Conservation (phyloP, 805 yeast species). For the Millerago galiae region DNA sequence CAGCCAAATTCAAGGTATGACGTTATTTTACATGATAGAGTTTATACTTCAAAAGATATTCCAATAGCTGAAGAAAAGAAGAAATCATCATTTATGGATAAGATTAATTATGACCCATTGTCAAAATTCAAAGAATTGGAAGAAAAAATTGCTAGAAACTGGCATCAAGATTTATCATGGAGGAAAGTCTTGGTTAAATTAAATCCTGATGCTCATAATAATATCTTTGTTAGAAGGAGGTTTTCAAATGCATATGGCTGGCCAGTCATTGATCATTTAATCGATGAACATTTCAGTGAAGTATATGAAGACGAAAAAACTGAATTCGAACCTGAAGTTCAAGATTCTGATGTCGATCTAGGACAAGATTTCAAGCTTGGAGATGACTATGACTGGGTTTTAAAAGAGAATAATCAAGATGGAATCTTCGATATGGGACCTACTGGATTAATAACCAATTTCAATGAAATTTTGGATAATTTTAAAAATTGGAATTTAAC, state of each 20-base stretch:
- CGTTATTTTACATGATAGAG: conserved; percentile 63
- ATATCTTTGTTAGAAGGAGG: conserved; percentile 79
- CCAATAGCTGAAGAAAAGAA: conserved; percentile 26
- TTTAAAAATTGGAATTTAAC: conserved; percentile 27
- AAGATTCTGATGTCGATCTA: too few species aligned
- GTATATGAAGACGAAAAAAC: conserved; percentile 2
- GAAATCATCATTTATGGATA: conserved; percentile 22
- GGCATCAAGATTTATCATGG: conserved; percentile 85
- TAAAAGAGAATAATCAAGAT: conserved; percentile 27
- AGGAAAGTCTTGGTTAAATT: conserved; percentile 81
- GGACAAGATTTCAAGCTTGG: too few species aligned
- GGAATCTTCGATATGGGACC: conserved; percentile 53
- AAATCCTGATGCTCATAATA: conserved; percentile 93
- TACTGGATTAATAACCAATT: conserved; percentile 61
- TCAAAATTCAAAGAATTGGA: conserved; percentile 41
- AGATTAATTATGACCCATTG: conserved; percentile 24
- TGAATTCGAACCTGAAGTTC: too few species aligned
- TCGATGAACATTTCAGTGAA: conserved; percentile 39
- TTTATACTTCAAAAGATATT: conserved; percentile 46
- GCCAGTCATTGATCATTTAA: conserved; percentile 83
- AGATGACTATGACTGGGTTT: conserved; percentile 7
- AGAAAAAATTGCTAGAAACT: conserved; percentile 80
- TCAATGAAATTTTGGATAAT: conserved; percentile 50
- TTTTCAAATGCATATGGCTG: conserved; percentile 94
- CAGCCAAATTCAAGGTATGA: conserved; percentile 55